phyloP scores from a whole-genome alignment of 2,329 filamentous ascomycete genomes.

The Aspergillus caelatus region DNA sequence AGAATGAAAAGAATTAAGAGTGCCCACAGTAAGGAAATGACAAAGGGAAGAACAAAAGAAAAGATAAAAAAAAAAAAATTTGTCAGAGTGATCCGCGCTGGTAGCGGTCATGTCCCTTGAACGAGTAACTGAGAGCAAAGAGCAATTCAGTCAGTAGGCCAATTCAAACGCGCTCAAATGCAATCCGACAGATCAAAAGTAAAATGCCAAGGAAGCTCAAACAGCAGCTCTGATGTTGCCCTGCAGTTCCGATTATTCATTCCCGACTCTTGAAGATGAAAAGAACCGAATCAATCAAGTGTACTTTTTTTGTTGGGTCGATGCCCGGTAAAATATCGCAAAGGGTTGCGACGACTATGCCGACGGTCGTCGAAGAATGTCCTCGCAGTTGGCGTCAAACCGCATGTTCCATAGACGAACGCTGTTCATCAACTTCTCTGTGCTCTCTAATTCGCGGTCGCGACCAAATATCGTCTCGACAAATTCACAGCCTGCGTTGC shows the following conservation, averaged over 20 bases:
- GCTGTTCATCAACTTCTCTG: slow-evolving; percentile 88
- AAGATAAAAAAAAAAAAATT: slow-evolving; percentile 3
- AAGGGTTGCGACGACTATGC: slow-evolving; percentile 32
- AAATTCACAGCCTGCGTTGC: slow-evolving; percentile 91
- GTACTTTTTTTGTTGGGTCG: slow-evolving; percentile 11
- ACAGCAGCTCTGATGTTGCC: neutral
- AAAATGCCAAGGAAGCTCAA: neutral
- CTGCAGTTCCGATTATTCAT: slow-evolving; percentile 4
- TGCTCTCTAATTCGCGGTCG: slow-evolving; percentile 85
- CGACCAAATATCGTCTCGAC: slow-evolving; percentile 94
- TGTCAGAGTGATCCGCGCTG: slow-evolving; percentile 16
- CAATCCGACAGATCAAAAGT: slow-evolving; percentile 26
- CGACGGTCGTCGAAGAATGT: slow-evolving; percentile 68
- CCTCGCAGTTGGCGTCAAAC: slow-evolving; percentile 94
- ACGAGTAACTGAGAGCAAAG: slow-evolving; percentile 18
- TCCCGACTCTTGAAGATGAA: neutral
- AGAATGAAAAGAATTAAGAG: slow-evolving; percentile 19
- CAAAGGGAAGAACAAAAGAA: slow-evolving; percentile 16
- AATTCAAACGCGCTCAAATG: slow-evolving; percentile 41
- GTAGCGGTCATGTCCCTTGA: slow-evolving; percentile 13
- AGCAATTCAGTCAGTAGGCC: slow-evolving; percentile 32
- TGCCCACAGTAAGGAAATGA: slow-evolving; percentile 7
- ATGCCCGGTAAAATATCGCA: neutral
- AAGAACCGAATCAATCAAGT: neutral
- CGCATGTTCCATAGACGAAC: slow-evolving; percentile 88